phyloP scores from a whole-genome alignment of 441 rosid genomes.

The Viola pubescens region DNA sequence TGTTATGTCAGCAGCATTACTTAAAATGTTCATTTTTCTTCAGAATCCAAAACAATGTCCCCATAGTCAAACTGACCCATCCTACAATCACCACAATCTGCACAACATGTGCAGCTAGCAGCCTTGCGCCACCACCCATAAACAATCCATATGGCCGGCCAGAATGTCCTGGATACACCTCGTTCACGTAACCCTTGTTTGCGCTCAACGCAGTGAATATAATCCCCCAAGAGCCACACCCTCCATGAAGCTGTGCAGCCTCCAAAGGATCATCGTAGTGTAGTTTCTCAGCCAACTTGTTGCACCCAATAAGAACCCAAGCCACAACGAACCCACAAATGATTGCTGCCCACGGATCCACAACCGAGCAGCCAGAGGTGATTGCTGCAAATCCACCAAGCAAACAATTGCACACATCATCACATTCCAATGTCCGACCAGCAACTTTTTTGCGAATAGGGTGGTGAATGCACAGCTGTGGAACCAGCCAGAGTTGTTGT shows the following conservation, averaged over 20 bases:
- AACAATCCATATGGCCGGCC: conserved; percentile 42
- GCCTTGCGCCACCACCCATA: conserved; percentile 47
- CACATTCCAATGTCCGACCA: conserved; percentile 42
- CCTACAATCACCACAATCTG: conserved; percentile 42
- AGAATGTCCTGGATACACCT: conserved; percentile 34
- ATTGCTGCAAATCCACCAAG: conserved; percentile 46
- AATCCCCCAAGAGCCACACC: conserved; percentile 47
- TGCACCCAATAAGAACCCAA: conserved; percentile 40
- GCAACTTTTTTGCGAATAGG: conserved; percentile 33
- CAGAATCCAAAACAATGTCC: conserved; percentile 35
- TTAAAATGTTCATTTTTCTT: conserved; percentile 35
- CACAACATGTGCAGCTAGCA: conserved; percentile 45
- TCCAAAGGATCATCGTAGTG: conserved; percentile 41
- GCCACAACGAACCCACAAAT: conserved; percentile 40
- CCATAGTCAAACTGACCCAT: conserved; percentile 51
- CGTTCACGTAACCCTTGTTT: conserved; percentile 31
- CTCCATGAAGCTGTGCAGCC: conserved; percentile 49
- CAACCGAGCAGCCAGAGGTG: conserved; percentile 41
- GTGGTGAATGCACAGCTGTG: conserved; percentile 45
- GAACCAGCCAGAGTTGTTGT: conserved; percentile 41
- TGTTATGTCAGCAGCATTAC: too few species aligned
- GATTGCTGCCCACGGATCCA: conserved; percentile 48
- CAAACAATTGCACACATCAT: conserved; percentile 45
- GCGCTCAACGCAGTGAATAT: conserved; percentile 57
- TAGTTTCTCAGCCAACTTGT: conserved; percentile 34